Evolutionary conservation across 352 stramenopile species (phyloP).

Genomic region (Phytophthora multivora): DNA sequence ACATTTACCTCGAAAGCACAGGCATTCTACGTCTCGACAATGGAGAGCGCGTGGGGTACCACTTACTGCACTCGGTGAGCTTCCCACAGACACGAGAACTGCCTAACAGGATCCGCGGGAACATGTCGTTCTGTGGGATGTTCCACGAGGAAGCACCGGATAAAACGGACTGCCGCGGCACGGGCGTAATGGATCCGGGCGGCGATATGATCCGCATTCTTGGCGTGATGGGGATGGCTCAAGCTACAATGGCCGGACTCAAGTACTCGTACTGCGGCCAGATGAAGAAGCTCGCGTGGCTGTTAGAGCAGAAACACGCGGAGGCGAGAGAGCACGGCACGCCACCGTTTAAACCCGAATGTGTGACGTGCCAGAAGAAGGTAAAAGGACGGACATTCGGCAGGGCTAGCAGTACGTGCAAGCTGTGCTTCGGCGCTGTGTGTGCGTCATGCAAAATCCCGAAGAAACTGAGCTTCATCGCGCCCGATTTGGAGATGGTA

Average conservation of each 20-base stretch:
- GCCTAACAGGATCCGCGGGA: slow-evolving; percentile 34
- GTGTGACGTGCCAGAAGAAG: slow-evolving; percentile 28
- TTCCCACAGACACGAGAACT: slow-evolving; percentile 35
- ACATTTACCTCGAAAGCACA: slow-evolving; percentile 30
- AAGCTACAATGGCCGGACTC: slow-evolving; percentile 27
- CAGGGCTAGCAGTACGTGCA: slow-evolving; percentile 18
- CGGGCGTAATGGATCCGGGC: slow-evolving; percentile 27
- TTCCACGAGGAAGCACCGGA: slow-evolving; percentile 30
- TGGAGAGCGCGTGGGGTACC: slow-evolving; percentile 31
- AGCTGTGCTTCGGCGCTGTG: slow-evolving; percentile 29
- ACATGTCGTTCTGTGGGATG: slow-evolving; percentile 49
- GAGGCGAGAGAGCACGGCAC: slow-evolving; percentile 13
- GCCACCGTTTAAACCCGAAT: slow-evolving; percentile 8
- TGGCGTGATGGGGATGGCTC: slow-evolving; percentile 23
- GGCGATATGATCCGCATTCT: slow-evolving; percentile 26
- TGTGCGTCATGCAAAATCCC: slow-evolving; percentile 27
- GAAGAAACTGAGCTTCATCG: slow-evolving; percentile 37
- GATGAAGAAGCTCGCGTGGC: slow-evolving; percentile 42
- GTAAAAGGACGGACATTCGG: slow-evolving; percentile 17
- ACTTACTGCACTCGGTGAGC: slow-evolving; percentile 32
- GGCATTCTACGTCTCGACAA: slow-evolving; percentile 25
- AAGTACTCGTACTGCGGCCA: slow-evolving; percentile 40
- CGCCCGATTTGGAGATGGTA: slow-evolving; percentile 20
- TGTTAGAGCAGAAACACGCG: slow-evolving; percentile 26
- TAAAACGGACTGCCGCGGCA: slow-evolving; percentile 26